Percentiles rank a stretch among this genome's conserved stretches.
phyloP scores from a whole-genome alignment of 2,329 filamentous ascomycete genomes.

The Colletotrichum cuscutae region DNA sequence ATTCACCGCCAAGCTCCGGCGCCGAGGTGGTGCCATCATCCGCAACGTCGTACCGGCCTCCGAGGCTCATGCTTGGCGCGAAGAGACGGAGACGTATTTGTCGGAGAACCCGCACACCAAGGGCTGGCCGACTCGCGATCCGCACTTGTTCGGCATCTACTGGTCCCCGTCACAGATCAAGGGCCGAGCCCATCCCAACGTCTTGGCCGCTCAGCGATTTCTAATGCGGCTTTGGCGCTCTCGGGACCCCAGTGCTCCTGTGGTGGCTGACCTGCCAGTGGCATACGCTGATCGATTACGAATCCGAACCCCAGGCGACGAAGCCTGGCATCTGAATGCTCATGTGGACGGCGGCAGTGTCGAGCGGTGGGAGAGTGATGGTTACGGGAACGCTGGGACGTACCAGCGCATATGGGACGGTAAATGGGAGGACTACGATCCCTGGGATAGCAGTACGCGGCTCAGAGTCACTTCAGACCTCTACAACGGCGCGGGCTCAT shows the following conservation, averaged over 20 bases:
- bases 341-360: constrained; percentile 78
- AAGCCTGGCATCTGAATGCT: constrained; percentile 65
- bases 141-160: constrained; percentile 49
- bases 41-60: constrained; percentile 69
- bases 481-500: constrained; percentile 68
- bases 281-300: constrained; percentile 77
- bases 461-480: constrained; percentile 64
- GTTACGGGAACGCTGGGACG: constrained; percentile 69
- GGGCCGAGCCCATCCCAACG: constrained; percentile 72
- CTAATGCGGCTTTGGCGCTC: constrained; percentile 75
- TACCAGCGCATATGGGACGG: constrained; percentile 65
- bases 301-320: constrained; percentile 67
- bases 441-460: constrained; percentile 64
- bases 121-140: constrained; percentile 41
- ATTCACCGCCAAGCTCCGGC: constrained; percentile 51
- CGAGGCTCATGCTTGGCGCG: constrained; percentile 66
- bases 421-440: constrained; percentile 65
- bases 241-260: constrained; percentile 64
- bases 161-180: constrained; percentile 77
- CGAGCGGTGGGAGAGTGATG: constrained; percentile 77
- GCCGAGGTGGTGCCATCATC: constrained; percentile 67
- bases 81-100: constrained; percentile 61
- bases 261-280: constrained; percentile 70
- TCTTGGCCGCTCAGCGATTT: constrained; percentile 72
- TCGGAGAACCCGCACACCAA: constrained; percentile 53